Conservation (phyloP, 345 rosid species). For the Salix arbutifolia region DNA sequence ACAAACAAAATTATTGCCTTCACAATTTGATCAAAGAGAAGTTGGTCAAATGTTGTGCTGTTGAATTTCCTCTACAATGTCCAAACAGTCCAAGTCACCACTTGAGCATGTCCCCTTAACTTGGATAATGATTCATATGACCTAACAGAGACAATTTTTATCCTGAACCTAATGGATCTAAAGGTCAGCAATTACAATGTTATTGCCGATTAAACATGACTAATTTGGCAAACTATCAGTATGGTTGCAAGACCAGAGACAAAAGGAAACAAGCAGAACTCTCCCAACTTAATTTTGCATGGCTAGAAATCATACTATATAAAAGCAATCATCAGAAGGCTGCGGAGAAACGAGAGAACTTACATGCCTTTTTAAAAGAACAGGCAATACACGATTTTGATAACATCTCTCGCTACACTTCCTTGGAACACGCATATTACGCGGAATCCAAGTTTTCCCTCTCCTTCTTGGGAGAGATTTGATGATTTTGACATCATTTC, state of each 20-base stretch:
- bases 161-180: not conserved
- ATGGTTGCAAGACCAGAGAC: not conserved
- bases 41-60: not conserved
- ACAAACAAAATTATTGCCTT: not conserved
- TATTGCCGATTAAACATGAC: not conserved
- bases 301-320: not conserved
- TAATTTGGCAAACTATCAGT: not conserved
- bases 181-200: not conserved
- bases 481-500: conserved; percentile 85
- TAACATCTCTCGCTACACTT: conserved; percentile 93
- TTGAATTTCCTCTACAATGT: not conserved
- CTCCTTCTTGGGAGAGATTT: conserved; percentile 71
- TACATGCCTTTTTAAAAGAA: conserved; percentile 99
- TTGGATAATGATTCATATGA: not conserved
- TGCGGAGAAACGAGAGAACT: conserved; percentile 48
- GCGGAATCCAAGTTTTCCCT: conserved; percentile 54
- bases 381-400: conserved; percentile 73
- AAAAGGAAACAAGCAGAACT: not conserved
- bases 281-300: not conserved
- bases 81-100: not conserved
- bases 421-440: conserved; percentile 86
- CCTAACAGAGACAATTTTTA: not conserved
- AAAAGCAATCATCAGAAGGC: conserved; percentile 10
- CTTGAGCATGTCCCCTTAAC: not conserved
- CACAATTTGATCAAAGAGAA: not conserved